Conservation (phyloP, 2,329 filamentous ascomycete species). For the Phaeosphaeriaceae sp. region DNA sequence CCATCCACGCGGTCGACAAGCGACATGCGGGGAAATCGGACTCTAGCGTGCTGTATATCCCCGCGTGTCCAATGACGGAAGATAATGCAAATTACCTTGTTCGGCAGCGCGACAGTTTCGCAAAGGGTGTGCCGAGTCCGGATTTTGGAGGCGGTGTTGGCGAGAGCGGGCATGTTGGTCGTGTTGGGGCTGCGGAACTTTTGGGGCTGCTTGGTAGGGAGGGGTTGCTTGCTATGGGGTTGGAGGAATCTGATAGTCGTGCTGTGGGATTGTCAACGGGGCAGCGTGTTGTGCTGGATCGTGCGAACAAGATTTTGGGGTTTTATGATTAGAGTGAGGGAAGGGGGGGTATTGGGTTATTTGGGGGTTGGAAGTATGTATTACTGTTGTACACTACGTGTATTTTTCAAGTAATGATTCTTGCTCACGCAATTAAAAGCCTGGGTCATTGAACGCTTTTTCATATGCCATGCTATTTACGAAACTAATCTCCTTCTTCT, state of each 20-base stretch:
- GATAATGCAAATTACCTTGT: constrained; percentile 74
- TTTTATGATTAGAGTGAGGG: constrained; percentile 47
- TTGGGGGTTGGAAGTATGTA: too few species aligned
- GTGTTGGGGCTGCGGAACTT: constrained; percentile 50
- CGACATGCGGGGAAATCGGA: constrained; percentile 74
- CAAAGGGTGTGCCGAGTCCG: constrained; percentile 61
- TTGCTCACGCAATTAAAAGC: too few species aligned
- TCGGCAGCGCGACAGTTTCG: constrained; percentile 74
- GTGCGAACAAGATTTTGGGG: constrained; percentile 62
- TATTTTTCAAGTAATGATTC: too few species aligned
- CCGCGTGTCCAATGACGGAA: constrained; percentile 80
- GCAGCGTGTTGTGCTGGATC: constrained; percentile 58
- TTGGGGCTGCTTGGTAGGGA: constrained; percentile 50
- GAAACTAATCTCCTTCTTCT: too few species aligned
- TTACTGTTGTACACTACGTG: too few species aligned
- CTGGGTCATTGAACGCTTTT: too few species aligned
- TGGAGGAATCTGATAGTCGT: constrained; percentile 58
- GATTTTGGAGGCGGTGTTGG: constrained; percentile 67
- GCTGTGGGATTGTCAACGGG: constrained; percentile 56
- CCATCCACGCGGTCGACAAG: constrained; percentile 83
- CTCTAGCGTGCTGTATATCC: constrained; percentile 88
- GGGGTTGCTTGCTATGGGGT: constrained; percentile 62
- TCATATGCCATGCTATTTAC: too few species aligned
- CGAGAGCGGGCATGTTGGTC: constrained; percentile 60
- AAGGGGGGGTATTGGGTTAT: background rate